A percentile compares a stretch with the other conserved stretches of the same genome.
Evolutionary conservation across 768 basidiomycete species (phyloP).

Genomic region (Panus rudis): DNA sequence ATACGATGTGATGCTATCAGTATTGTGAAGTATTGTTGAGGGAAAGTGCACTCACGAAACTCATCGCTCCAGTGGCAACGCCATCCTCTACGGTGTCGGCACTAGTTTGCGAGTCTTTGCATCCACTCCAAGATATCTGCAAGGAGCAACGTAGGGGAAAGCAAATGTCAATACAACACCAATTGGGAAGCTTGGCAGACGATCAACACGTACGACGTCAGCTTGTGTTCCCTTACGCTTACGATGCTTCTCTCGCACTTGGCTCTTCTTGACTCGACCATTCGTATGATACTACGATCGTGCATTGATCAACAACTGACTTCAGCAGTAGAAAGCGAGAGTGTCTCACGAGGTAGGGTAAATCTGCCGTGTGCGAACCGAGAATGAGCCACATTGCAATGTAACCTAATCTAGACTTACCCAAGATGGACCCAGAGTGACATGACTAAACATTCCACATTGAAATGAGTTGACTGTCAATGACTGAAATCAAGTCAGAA

Average conservation of each 20-base stretch:
- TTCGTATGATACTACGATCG: conserved; percentile 22
- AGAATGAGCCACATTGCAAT: conserved; percentile 2
- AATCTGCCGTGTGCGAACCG: conserved; percentile 34
- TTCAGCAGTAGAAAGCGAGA: background rate
- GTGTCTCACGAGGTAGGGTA: conserved; percentile 52
- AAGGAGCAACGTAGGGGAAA: conserved; percentile 2
- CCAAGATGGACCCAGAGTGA: conserved; percentile 86
- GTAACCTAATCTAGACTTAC: conserved; percentile 37
- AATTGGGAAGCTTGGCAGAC: background rate
- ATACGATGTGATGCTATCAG: background rate
- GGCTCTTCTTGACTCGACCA: conserved; percentile 23
- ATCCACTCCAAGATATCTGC: conserved; percentile 82
- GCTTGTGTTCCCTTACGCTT: conserved; percentile 61
- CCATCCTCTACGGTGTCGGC: conserved; percentile 67
- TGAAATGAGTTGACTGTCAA: background rate
- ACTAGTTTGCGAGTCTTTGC: conserved; percentile 78
- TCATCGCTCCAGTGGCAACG: conserved; percentile 73
- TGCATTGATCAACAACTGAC: background rate
- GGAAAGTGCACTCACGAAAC: conserved; percentile 45
- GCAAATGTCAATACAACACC: background rate
- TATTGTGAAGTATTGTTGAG: background rate
- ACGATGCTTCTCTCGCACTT: conserved; percentile 17
- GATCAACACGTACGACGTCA: conserved; percentile 62
- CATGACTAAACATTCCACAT: conserved; percentile 52
- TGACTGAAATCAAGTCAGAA: background rate